Evolutionary conservation across 2,329 filamentous ascomycete genomes (phyloP).

Genomic region (Coleophoma crateriformis): DNA sequence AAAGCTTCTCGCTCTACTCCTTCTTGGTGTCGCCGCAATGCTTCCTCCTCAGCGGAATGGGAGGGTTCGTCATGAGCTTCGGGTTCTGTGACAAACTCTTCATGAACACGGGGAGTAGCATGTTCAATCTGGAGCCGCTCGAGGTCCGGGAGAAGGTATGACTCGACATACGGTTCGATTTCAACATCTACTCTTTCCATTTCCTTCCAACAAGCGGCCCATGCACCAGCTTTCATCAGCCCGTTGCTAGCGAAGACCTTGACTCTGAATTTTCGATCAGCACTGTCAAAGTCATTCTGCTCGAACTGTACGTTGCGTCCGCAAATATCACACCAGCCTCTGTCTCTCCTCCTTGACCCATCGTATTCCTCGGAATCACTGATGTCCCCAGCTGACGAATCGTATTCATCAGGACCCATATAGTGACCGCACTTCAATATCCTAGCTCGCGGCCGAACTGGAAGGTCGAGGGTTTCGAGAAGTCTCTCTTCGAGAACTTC

Average conservation of each 20-base stretch:
- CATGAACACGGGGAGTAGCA: slow-evolving; percentile 19
- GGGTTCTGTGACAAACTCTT: neutral
- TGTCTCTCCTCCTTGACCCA: slow-evolving; percentile 8
- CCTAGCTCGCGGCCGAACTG: slow-evolving; percentile 55
- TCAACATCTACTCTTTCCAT: slow-evolving; percentile 99
- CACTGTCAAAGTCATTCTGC: slow-evolving; percentile 10
- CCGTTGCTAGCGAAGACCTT: slow-evolving; percentile 95
- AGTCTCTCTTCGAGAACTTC: slow-evolving; percentile 74
- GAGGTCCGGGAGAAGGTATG: slow-evolving; percentile 52
- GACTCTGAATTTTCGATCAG: slow-evolving; percentile 57
- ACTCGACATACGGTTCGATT: slow-evolving; percentile 67
- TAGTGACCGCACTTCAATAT: slow-evolving; percentile 76
- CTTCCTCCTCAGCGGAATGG: slow-evolving; percentile 36
- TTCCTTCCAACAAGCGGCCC: slow-evolving; percentile 90
- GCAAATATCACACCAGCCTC: slow-evolving; percentile 26
- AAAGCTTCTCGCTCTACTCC: slow-evolving; percentile 10
- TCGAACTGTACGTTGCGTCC: slow-evolving; percentile 23
- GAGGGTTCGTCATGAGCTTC: slow-evolving; percentile 43
- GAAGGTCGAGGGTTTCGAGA: slow-evolving; percentile 68
- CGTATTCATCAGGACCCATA: slow-evolving; percentile 42
- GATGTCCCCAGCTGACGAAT: slow-evolving; percentile 9
- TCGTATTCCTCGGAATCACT: slow-evolving; percentile 5
- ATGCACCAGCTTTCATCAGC: slow-evolving; percentile 84
- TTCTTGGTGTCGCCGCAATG: slow-evolving; percentile 27
- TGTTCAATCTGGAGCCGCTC: slow-evolving; percentile 34